These are phyloP conservation scores for Colletotrichum limetticola DNA, from an alignment of 2,329 filamentous ascomycete genomes.

Conservation along the genomic window DNA sequence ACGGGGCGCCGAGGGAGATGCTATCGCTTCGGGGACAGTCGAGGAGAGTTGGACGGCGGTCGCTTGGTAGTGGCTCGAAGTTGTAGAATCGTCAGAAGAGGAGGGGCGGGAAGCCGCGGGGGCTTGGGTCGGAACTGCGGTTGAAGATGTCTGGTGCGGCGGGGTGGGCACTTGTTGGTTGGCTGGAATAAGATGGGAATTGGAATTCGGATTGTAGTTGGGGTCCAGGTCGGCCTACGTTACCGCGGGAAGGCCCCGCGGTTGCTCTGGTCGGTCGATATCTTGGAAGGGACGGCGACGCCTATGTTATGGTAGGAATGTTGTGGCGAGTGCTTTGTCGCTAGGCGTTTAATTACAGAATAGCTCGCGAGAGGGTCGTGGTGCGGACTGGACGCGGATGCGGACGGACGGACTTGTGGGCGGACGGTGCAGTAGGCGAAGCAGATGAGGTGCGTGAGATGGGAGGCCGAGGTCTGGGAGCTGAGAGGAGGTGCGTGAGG, in stretches of 20 bases:
- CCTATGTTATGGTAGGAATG: conserved; percentile 24
- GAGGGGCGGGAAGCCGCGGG: conserved; percentile 39
- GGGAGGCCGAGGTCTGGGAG: conserved; percentile 25
- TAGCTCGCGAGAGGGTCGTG: conserved; percentile 3
- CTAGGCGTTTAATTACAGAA: conserved; percentile 29
- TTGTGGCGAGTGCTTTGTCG: conserved; percentile 31
- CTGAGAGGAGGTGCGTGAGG: conserved; percentile 10
- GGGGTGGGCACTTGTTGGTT: conserved; percentile 74
- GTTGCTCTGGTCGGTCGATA: conserved; percentile 36
- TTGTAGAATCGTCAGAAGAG: conserved; percentile 22
- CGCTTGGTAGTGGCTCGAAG: conserved; percentile 36
- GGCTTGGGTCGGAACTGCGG: conserved; percentile 57
- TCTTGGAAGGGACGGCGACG: conserved; percentile 6
- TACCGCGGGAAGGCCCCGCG: conserved; percentile 52
- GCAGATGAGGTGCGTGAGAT: conserved; percentile 13
- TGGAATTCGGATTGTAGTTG: conserved; percentile 44
- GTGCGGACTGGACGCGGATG: background rate
- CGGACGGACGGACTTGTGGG: conserved; percentile 14
- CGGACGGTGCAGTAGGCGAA: conserved; percentile 11
- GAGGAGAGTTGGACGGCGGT: conserved; percentile 39
- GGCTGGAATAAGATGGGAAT: conserved; percentile 50
- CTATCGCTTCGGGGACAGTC: conserved; percentile 53
- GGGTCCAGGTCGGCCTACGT: conserved; percentile 53
- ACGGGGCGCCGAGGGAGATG: conserved; percentile 46
- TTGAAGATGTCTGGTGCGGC: conserved; percentile 60